Base-by-base conservation (phyloP, 306 rosid species). In the Aeschynomene evenia region DNA sequence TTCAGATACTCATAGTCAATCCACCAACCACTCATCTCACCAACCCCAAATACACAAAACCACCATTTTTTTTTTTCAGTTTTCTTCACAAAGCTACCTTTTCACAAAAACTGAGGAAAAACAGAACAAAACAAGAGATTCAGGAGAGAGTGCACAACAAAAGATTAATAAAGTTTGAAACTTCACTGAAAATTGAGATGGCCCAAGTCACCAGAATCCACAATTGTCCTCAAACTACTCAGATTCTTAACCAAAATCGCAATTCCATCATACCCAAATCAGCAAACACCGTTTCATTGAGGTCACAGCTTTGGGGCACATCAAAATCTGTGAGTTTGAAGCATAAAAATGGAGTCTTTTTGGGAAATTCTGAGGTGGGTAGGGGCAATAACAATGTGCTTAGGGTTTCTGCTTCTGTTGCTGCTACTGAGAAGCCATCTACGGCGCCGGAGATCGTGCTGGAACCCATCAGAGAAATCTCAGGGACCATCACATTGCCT, bases 401-500 rank as follows among this genome's bases (percentile, higher is more conserved):
- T 15, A 81, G 39, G 85, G 83, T 86, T 77, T 82, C 79, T 67
- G 97, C 91, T 42, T 82, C 91, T 1, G 87, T 83, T 72, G 85
- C 89, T 55, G 79, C 89, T 2, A 73, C 92, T 8, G 98, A 85
- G 84, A 92, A 89, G 87, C 88, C 89, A 23, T 82, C 92, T 2
- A 80, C 83, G 52, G 88, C 49, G 66, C 90, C 97, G 66, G 99
- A 95, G 86, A 85, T 95, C 69, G 91, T 88, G 71, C 71, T 95
- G 88, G 87, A 91, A 58, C 99, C 99, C 73, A 95, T 95, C 56
- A 81, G 76, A 18, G 99, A 95, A 7, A 91, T 95, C 62, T 85
- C 99, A 16, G 99, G 97, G 9, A 75, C 82, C 68, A 77, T 95
- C 37, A 85, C 83, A 24, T 80, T 95, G 91, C 99, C 99, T 34